Base-by-base conservation (phyloP, 2,329 filamentous ascomycete genomes). In the Fusarium annulatum region DNA sequence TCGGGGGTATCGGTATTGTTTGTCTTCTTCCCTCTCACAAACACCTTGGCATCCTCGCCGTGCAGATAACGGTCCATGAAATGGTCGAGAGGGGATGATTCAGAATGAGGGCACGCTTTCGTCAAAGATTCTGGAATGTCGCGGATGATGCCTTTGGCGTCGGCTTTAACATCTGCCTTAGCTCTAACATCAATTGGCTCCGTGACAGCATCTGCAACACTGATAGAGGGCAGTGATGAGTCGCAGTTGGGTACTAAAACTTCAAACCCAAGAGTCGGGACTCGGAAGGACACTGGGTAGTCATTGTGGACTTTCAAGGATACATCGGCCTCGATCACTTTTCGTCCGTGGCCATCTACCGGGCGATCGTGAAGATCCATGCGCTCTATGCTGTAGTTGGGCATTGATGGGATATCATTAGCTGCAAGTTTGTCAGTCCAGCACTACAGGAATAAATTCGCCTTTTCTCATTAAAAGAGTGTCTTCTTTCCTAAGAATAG, bases 191-290 rank as follows among this genome's bases (percentile, higher is more conserved):
- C 82, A 39, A 97, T 84, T 43, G 86, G 83, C 23, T 88, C 87
- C 2, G 94, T 97, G 23, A 87, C 86, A 12, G 94, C 94, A 76
- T 93, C 90, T 7, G 94, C 95, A 62, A 98, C 88, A 72, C 90
- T 86, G 76, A 99, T 96, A 71, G 91, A 90, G 7, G 92, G 88
- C 63, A 96, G 91, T 28, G 89, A 85, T 8, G 88, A 85, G 33
- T 88, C 86, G 82, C 96, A 99, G 70, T 94, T 94, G 48, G 94
- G 92, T 10, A 98, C 91, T 52, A 97, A 86, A 36, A 98, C 90
- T 71, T 95, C 91, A 79, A 98, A 98, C 1, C 90, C 91, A 64
- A 98, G 90, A 42, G 92, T 86, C 18, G 96, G 96, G 26, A 98
- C 85, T 28, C 90, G 88, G 60, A 98, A 85, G 66, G 91, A 88